These are phyloP conservation scores for Xylariaceae sp. DNA, from an alignment of 2,329 filamentous ascomycete genomes.

Conservation along the genomic window DNA sequence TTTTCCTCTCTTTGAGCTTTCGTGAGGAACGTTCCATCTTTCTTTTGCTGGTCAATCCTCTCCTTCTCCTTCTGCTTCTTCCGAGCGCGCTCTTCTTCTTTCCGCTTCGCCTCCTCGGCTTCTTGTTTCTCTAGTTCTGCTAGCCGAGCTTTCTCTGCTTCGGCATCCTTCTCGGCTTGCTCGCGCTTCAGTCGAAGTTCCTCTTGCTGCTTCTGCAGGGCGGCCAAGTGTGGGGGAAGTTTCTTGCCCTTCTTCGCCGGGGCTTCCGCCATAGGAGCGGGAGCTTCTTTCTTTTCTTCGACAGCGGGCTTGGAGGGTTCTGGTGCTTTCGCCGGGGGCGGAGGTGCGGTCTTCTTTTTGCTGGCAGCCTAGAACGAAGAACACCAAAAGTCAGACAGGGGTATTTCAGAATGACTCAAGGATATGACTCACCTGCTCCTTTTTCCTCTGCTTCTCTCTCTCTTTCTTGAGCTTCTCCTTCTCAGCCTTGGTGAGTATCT, in stretches of 20 bases:
- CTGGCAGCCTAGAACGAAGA: conserved; percentile 61
- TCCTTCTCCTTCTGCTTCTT: conserved; percentile 88
- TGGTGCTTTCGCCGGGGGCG: conserved; percentile 50
- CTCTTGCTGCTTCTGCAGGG: conserved; percentile 80
- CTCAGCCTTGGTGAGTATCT: conserved; percentile 92
- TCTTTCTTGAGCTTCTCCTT: conserved; percentile 98
- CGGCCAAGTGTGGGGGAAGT: conserved; percentile 67
- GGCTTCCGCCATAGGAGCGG: conserved; percentile 38
- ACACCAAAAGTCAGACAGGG: neutral
- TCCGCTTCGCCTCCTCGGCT: conserved; percentile 65
- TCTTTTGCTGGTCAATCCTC: conserved; percentile 81
- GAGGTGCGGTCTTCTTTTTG: conserved; percentile 60
- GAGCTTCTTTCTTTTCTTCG: conserved; percentile 47
- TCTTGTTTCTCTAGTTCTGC: conserved; percentile 62
- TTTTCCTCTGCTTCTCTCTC: conserved; percentile 94
- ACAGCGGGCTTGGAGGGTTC: conserved; percentile 51
- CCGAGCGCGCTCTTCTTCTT: conserved; percentile 67
- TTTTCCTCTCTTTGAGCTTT: conserved; percentile 83
- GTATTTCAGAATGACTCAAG: conserved; percentile 26
- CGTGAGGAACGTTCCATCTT: conserved; percentile 80
- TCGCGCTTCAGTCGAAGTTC: conserved; percentile 64
- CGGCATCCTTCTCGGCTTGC: conserved; percentile 53
- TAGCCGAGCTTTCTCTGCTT: conserved; percentile 61
- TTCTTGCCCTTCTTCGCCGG: conserved; percentile 82
- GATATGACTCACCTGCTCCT: conserved; percentile 69